Base-by-base conservation (phyloP, 495 filamentous ascomycete genomes). In the Articulospora tetracladia region DNA sequence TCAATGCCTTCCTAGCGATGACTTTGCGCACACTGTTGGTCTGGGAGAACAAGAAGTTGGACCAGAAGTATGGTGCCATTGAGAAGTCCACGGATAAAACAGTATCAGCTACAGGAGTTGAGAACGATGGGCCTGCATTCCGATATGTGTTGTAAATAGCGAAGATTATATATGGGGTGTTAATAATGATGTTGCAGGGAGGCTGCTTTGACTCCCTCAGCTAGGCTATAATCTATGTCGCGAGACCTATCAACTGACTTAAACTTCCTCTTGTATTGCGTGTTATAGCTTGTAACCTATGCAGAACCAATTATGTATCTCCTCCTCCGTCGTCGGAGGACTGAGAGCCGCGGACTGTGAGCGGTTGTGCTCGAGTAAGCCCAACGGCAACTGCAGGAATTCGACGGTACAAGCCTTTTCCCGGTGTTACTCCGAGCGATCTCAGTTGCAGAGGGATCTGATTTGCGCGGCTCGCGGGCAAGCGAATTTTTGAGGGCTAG, bases 1-100 rank as follows among this genome's bases (percentile, higher is more conserved):
- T 89, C 72, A 89, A 82, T 46, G 79, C 76, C 0, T 26, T 86
- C 1, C 72, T 90, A 20, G 82, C 85, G 0, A 60, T 87, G 20
- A 57, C 67, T 23, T 69, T 89, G 63, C 79, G 89, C 48, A 65
- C 66, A 27, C 74, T 86, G 25, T 73, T 91, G 25, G 72, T 68
- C 11, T 84, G 82, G 78, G 83, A 86, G 75, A 92, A 92, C 60
- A 71, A 62, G 57, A 75, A 75, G 50, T 41, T 66, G 0, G 55
- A 68, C 55, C 8, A 39, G 55, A 64, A 59, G 27, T 61, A 61
- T 34, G 61, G 61, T 3, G 47, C 70, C 20, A 63, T 75, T 34
- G 62, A 34, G 2, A 65, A 63, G 1, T 25, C 49, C 24, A 68
- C 63, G 12, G 74, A 77, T 55, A 63, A 63, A 1, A 54, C 66